A percentile compares a stretch with the other conserved stretches of the same genome.
Conservation (phyloP, 495 filamentous ascomycete species). For the Xylaria flabelliformis region DNA sequence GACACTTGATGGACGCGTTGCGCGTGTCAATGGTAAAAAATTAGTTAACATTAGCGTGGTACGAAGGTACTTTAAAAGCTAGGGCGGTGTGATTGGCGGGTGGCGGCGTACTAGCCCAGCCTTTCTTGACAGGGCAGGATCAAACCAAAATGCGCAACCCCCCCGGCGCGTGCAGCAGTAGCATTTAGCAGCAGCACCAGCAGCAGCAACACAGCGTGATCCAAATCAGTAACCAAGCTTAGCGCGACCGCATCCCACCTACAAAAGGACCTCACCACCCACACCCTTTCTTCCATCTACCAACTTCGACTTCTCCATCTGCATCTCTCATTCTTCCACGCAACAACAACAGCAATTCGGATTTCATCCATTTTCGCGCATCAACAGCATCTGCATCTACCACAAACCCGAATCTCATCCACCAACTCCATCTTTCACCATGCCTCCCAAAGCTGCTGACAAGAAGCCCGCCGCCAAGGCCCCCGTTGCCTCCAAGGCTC, state of each 20-base stretch:
- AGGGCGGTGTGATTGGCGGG: not conserved
- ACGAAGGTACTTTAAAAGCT: not conserved
- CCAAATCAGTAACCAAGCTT: slow-evolving; percentile 56
- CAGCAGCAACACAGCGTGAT: slow-evolving; percentile 15
- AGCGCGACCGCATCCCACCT: slow-evolving; percentile 53
- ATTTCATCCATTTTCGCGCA: slow-evolving; percentile 40
- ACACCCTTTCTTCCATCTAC: slow-evolving; percentile 52
- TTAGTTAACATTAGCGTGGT: not conserved
- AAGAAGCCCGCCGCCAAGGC: slow-evolving; percentile 99
- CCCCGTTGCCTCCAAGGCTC: slow-evolving; percentile 75
- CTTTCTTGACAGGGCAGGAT: slow-evolving; percentile 20
- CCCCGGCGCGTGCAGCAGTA: slow-evolving; percentile 4
- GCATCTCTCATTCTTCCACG: slow-evolving; percentile 48
- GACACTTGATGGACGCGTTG: slow-evolving; percentile 20
- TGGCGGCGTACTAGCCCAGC: slow-evolving; percentile 9
- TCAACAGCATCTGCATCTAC: slow-evolving; percentile 37
- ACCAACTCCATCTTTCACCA: slow-evolving; percentile 58
- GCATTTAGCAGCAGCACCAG: not conserved
- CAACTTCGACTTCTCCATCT: slow-evolving; percentile 54
- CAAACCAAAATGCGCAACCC: slow-evolving; percentile 15
- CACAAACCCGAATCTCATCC: slow-evolving; percentile 7
- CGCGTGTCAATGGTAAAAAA: slow-evolving; percentile 22
- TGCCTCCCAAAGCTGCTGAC: slow-evolving; percentile 97
- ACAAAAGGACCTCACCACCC: slow-evolving; percentile 56
- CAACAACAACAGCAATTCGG: slow-evolving; percentile 36